Conservation (phyloP, 1,284 basidiomycete species). For the Coniophora puteana region DNA sequence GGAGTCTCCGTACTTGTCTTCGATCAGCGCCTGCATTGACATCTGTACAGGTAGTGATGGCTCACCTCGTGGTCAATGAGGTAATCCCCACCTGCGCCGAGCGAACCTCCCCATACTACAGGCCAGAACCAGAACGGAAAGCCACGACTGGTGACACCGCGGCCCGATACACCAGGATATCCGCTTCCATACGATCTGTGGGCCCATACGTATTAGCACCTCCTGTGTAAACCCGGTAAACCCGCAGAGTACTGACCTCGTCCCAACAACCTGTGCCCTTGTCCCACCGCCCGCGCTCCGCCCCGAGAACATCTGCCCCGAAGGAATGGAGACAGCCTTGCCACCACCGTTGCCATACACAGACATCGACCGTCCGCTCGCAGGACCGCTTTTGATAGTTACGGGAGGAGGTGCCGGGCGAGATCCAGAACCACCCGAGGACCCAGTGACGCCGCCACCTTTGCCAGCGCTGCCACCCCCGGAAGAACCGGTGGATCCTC, state of each 20-base stretch:
- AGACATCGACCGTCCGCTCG: conserved; percentile 23
- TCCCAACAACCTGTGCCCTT: conserved; percentile 35
- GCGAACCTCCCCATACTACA: conserved; percentile 22
- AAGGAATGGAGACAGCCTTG: conserved; percentile 28
- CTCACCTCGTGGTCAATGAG: conserved; percentile 20
- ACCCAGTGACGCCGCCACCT: conserved; percentile 5
- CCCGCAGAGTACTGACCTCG: conserved; percentile 27
- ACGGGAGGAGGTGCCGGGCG: conserved; percentile 13
- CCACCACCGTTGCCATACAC: conserved; percentile 39
- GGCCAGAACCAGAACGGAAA: conserved; percentile 38
- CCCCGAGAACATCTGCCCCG: conserved; percentile 40
- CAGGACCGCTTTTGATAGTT: conserved; percentile 27
- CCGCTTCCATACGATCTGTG: conserved; percentile 35
- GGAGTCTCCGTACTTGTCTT: conserved; percentile 47
- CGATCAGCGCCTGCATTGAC: neutral
- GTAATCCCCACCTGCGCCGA: conserved; percentile 7
- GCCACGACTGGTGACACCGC: conserved; percentile 26
- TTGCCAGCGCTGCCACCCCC: conserved; percentile 13
- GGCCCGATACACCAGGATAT: conserved; percentile 28
- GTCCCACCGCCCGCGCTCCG: conserved; percentile 38
- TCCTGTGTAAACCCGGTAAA: neutral
- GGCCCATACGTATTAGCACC: neutral
- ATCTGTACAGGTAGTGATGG: conserved; percentile 3
- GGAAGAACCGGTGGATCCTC: too few species aligned
- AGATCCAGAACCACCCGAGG: conserved; percentile 9